Base-by-base conservation (phyloP, 495 filamentous ascomycete genomes). In the Haplographium delicatum region DNA sequence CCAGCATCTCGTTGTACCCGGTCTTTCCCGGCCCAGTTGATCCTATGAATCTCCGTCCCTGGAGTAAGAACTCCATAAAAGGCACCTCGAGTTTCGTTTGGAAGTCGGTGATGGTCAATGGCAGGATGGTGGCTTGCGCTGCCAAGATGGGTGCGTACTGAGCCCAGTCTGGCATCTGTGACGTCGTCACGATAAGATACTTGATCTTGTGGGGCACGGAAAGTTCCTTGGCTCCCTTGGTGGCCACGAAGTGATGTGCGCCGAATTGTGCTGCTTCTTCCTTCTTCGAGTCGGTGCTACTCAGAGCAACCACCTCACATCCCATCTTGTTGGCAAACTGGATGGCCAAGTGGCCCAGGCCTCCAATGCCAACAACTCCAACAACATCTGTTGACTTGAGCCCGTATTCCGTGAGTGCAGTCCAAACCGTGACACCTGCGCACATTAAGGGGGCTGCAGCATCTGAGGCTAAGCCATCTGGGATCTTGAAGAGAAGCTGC, bases 261-360 rank as follows among this genome's bases (percentile, higher is more conserved):
- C 80, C 79, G 15, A 82, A 55, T 37, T 66, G 61, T 54, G 68
- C 44, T 1, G 80, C 80, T 41, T 82, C 77, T 1, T 74, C 67
- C 42, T 71, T 74, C 63, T 84, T 84, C 42, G 49, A 66, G 10
- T 80, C 73, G 0, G 69, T 74, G 4, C 70, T 65, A 7, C 20
- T 5, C 69, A 76, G 56, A 82, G 76, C 0, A 78, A 81, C 68
- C 0, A 81, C 78, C 7, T 76, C 59, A 47, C 77, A 81, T 1
- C 80, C 80, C 73, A 78, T 75, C 56, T 79, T 76, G 5, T 66
- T 63, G 16, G 78, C 78, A 40, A 79, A 83, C 44, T 82, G 76
- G 38, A 84, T 79, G 1, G 79, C 81, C 38, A 83, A 54, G 57
- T 83, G 80, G 2, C 80, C 80, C 1, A 84, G 64, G 1, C 81